Percentiles rank a stretch among this genome's conserved stretches.
Evolutionary conservation across 2,329 filamentous ascomycete genomes (phyloP).

Genomic region (Claviceps africana): DNA sequence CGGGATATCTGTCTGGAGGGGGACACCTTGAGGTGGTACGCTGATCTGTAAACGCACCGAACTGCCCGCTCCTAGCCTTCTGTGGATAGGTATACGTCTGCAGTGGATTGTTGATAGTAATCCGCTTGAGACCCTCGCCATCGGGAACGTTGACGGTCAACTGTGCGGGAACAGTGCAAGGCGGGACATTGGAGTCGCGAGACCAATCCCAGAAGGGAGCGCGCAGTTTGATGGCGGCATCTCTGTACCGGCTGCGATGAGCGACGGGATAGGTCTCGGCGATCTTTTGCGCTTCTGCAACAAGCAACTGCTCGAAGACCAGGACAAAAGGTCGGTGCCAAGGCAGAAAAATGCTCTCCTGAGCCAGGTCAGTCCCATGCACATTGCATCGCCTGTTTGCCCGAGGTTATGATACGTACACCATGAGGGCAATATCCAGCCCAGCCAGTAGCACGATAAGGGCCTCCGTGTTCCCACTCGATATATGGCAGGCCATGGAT

Average conservation of each 20-base stretch:
- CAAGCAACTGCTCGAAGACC: conserved; percentile 43
- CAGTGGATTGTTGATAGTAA: conserved; percentile 36
- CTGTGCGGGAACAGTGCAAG: conserved; percentile 20
- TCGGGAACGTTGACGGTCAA: conserved; percentile 28
- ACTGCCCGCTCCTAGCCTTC: conserved; percentile 22
- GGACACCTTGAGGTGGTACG: conserved; percentile 26
- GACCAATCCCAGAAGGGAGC: conserved; percentile 45
- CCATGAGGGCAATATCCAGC: conserved; percentile 33
- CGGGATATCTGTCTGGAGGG: conserved; percentile 23
- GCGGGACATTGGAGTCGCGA: conserved; percentile 26
- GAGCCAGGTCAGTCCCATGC: not conserved
- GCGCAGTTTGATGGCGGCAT: conserved; percentile 32
- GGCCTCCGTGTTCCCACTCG: conserved; percentile 28
- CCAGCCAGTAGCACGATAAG: conserved; percentile 16
- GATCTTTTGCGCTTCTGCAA: conserved; percentile 29
- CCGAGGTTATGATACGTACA: conserved; percentile 17
- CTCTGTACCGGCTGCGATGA: conserved; percentile 22
- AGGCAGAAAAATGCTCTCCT: conserved; percentile 35
- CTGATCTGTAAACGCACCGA: conserved; percentile 17
- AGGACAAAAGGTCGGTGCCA: conserved; percentile 45
- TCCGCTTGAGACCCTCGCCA: conserved; percentile 15
- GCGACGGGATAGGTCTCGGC: conserved; percentile 27
- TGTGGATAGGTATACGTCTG: conserved; percentile 35
- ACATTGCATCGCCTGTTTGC: not conserved
- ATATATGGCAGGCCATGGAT: conserved; percentile 29